Evolutionary conservation across 306 rosid genomes (phyloP).

Genomic region (Glycine latifolia): DNA sequence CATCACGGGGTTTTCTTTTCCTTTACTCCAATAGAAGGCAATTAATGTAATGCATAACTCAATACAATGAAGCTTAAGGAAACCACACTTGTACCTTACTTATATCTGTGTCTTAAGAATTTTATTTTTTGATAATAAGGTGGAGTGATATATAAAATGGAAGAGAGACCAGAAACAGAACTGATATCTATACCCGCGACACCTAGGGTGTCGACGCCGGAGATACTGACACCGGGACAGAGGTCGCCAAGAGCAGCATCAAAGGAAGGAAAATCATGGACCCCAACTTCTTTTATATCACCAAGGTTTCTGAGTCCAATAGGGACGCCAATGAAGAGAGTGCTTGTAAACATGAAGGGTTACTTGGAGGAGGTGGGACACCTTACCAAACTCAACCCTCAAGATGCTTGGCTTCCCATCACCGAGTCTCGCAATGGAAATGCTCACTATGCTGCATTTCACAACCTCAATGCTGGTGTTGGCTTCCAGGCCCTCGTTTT

Average conservation of each 20-base stretch:
- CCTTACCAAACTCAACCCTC: slow-evolving; percentile 96
- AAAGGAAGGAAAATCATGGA: slow-evolving; percentile 92
- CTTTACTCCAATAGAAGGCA: too few species aligned
- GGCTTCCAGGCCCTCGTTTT: slow-evolving; percentile 93
- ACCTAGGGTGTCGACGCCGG: slow-evolving; percentile 93
- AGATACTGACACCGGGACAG: slow-evolving; percentile 89
- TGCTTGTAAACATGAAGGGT: slow-evolving; percentile 93
- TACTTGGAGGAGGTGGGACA: slow-evolving; percentile 97
- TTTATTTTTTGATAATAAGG: neutral
- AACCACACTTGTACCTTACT: too few species aligned
- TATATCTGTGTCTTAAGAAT: too few species aligned
- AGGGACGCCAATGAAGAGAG: slow-evolving; percentile 98
- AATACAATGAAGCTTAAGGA: too few species aligned
- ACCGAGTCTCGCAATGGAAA: slow-evolving; percentile 97
- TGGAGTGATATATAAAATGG: slow-evolving; percentile 57
- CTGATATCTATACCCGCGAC: slow-evolving; percentile 95
- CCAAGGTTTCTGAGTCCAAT: slow-evolving; percentile 98
- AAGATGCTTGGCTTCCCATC: slow-evolving; percentile 99
- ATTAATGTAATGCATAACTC: too few species aligned
- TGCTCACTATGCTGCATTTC: slow-evolving; percentile 97
- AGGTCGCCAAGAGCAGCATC: slow-evolving; percentile 85
- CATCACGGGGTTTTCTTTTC: too few species aligned
- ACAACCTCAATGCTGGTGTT: slow-evolving; percentile 97
- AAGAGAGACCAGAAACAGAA: slow-evolving; percentile 95
- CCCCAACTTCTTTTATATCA: slow-evolving; percentile 93